A percentile compares a stretch with the other conserved stretches of the same genome.
These are phyloP conservation scores for Sporothrix brasiliensis DNA, from an alignment of 2,329 filamentous ascomycete species.

Conservation along the genomic window DNA sequence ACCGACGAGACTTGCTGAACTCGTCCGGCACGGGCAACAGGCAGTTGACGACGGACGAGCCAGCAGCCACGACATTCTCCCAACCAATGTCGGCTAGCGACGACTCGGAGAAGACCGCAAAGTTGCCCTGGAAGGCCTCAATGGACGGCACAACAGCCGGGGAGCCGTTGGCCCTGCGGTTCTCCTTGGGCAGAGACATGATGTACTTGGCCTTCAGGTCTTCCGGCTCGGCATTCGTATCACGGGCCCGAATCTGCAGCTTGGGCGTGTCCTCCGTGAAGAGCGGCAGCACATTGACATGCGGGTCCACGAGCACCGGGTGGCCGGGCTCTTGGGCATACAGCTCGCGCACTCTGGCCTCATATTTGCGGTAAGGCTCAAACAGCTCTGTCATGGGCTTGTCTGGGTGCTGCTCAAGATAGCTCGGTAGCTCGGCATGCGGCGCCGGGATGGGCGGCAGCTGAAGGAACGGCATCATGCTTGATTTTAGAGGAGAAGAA, in stretches of 20 bases:
- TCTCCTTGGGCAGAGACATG: slow-evolving; percentile 65
- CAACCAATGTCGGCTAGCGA: slow-evolving; percentile 76
- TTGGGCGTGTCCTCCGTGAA: slow-evolving; percentile 60
- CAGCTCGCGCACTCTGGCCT: slow-evolving; percentile 65
- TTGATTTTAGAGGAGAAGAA: not conserved
- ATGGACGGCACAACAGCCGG: slow-evolving; percentile 69
- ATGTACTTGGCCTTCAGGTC: slow-evolving; percentile 68
- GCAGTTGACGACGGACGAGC: slow-evolving; percentile 78
- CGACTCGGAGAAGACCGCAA: slow-evolving; percentile 79
- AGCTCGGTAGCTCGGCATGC: slow-evolving; percentile 51
- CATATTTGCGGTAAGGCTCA: slow-evolving; percentile 68
- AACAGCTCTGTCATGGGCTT: slow-evolving; percentile 61
- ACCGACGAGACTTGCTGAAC: slow-evolving; percentile 64
- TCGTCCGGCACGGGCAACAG: slow-evolving; percentile 70
- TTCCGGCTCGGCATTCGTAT: slow-evolving; percentile 59
- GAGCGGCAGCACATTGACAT: slow-evolving; percentile 67
- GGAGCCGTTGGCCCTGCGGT: slow-evolving; percentile 64
- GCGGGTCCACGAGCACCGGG: slow-evolving; percentile 57
- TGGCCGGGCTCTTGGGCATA: slow-evolving; percentile 70
- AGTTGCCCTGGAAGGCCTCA: slow-evolving; percentile 68
- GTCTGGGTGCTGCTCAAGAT: slow-evolving; percentile 59
- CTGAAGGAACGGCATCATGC: slow-evolving; percentile 36
- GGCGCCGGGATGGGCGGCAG: slow-evolving; percentile 54
- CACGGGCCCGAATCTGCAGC: slow-evolving; percentile 65
- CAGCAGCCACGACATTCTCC: slow-evolving; percentile 79